A percentile compares a stretch with the other conserved stretches of the same genome.
phyloP scores from a whole-genome alignment of 495 filamentous ascomycete species.

The Parmelia sp. region DNA sequence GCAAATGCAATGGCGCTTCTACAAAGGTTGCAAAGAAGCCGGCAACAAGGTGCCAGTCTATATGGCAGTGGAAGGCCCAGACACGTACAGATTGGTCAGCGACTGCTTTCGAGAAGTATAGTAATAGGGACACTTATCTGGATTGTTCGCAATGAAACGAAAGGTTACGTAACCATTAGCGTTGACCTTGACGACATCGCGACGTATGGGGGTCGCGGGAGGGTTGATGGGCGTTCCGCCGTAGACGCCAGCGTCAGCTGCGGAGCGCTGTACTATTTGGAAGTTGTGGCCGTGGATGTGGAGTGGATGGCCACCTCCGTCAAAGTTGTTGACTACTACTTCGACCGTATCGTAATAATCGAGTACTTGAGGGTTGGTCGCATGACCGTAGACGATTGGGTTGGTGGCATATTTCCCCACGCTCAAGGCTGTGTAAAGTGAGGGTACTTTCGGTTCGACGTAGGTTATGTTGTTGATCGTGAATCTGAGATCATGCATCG shows the following conservation, averaged over 20 bases:
- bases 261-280: constrained; percentile 37
- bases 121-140: constrained; percentile 22
- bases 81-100: constrained; percentile 43
- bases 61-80: constrained; percentile 57
- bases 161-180: background rate
- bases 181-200: constrained; percentile 7
- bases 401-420: constrained; percentile 43
- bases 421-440: constrained; percentile 63
- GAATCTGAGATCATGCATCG: constrained; percentile 32
- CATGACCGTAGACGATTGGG: constrained; percentile 8
- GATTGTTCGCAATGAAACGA: constrained; percentile 4
- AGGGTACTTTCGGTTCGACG: constrained; percentile 60
- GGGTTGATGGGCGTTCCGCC: constrained; percentile 20
- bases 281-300: constrained; percentile 61
- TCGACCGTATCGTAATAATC: constrained; percentile 50
- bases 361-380: constrained; percentile 28
- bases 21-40: constrained; percentile 40
- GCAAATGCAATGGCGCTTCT: constrained; percentile 44
- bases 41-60: constrained; percentile 56
- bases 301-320: constrained; percentile 56
- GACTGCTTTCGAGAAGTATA: background rate
- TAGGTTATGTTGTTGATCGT: constrained; percentile 44
- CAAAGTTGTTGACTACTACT: constrained; percentile 59
- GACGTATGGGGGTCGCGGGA: background rate
- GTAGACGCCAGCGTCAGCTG: constrained; percentile 41